Evolutionary conservation across 768 basidiomycete species (phyloP).

Genomic region (Xerocomellus chrysenteron): DNA sequence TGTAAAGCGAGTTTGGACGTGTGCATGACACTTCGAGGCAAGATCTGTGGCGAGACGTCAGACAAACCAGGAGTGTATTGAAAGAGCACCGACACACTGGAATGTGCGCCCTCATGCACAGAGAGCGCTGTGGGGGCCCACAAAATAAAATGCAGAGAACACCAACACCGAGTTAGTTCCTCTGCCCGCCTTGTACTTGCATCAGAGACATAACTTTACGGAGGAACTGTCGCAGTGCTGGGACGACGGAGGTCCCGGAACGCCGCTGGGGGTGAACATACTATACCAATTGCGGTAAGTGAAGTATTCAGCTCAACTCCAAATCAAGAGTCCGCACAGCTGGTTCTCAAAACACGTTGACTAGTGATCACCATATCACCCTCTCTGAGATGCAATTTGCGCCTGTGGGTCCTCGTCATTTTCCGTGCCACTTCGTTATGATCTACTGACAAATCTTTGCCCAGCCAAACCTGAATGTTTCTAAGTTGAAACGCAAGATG

Average conservation of each 20-base stretch:
- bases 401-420: slow-evolving; percentile 27
- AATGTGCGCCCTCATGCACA: background rate
- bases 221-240: background rate
- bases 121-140: slow-evolving; percentile 8
- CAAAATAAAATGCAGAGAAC: background rate
- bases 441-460: background rate
- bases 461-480: slow-evolving; percentile 21
- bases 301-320: slow-evolving; percentile 5
- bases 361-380: background rate
- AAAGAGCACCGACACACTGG: slow-evolving; percentile 14
- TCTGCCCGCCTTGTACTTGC: background rate
- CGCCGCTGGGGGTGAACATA: background rate
- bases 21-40: slow-evolving; percentile 6
- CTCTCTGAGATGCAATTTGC: slow-evolving; percentile 26
- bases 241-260: background rate
- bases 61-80: background rate
- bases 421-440: background rate
- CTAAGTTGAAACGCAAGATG: slow-evolving; percentile 23
- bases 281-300: slow-evolving; percentile 22
- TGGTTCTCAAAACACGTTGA: slow-evolving; percentile 19
- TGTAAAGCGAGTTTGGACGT: background rate
- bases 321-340: slow-evolving; percentile 11
- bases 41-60: slow-evolving; percentile 24
- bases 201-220: background rate
- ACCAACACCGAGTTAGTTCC: background rate